Base-by-base conservation (phyloP, 2,329 filamentous ascomycete genomes). In the Colletotrichum abscissum region DNA sequence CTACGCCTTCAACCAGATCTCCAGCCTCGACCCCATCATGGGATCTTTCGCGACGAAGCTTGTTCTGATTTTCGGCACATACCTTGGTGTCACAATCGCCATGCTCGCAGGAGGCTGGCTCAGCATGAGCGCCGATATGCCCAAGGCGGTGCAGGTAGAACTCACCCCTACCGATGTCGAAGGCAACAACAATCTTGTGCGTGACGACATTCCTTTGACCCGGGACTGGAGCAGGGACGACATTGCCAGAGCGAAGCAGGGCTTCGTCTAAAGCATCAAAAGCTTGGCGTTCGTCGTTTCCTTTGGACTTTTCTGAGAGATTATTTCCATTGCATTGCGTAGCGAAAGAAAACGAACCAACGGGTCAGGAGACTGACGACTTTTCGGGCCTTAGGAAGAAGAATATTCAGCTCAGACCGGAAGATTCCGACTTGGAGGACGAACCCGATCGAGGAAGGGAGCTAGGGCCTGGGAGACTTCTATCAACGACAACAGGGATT, bases 31-130 rank as follows among this genome's bases (percentile, higher is more conserved):
- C 56, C 77, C 77, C 1, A 69, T 77, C 16, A 75, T 74, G 63
- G 77, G 77, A 9, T 74, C 64, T 38, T 78, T 78, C 35, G 71
- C 73, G 1, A 75, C 75, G 22, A 73, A 74, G n/a, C 64, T 78
- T 3, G 19, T 78, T 4, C 73, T 78, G 1, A 42, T 78, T 2
- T 78, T 78, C 9, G 58, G 75, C 22, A 76, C 74, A 46, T 69
- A 77, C 57, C 71, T 75, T 12, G 72, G 63, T 28, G 75, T 69
- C 5, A 71, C 71, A 3, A 0, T 68, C 1, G 58, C 71, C 49
- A 67, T 71, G 38, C 35, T 74, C 2, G 72, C 52, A 1, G 75
- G 73, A 30, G 77, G 77, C 3, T 77, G 67, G 72, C 42, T 74
- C 2, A 63, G 60, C 35, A 73, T 71, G 57, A 49, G 35, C 52